These are phyloP conservation scores for Lachancea waltii DNA, from an alignment of 805 yeast genomes.

Conservation along the genomic window DNA sequence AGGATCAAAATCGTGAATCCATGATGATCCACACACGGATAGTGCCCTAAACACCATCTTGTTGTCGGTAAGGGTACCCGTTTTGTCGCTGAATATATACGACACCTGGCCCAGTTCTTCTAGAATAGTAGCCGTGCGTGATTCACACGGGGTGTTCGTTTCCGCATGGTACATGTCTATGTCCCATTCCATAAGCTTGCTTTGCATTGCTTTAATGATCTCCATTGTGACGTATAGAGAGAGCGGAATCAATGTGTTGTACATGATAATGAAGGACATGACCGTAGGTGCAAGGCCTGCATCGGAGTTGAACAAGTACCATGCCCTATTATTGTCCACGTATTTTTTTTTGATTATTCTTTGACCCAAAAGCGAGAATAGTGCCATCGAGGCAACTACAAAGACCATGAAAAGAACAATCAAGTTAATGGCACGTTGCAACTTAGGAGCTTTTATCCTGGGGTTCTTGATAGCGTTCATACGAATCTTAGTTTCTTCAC, in stretches of 20 bases:
- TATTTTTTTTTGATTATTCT: slow-evolving; percentile 41
- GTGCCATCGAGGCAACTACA: slow-evolving; percentile 66
- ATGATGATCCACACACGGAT: slow-evolving; percentile 80
- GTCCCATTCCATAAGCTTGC: slow-evolving; percentile 76
- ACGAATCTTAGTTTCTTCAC: slow-evolving; percentile 92
- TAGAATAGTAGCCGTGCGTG: slow-evolving; percentile 88
- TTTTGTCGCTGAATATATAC: slow-evolving; percentile 90
- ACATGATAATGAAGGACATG: slow-evolving; percentile 96
- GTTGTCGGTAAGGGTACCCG: slow-evolving; percentile 95
- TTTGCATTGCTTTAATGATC: slow-evolving; percentile 83
- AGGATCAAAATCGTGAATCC: slow-evolving; percentile 71
- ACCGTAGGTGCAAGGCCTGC: slow-evolving; percentile 84
- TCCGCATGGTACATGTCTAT: slow-evolving; percentile 88
- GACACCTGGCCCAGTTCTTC: slow-evolving; percentile 97
- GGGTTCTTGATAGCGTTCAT: slow-evolving; percentile 92
- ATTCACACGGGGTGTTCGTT: slow-evolving; percentile 86
- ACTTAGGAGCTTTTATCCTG: slow-evolving; percentile 85
- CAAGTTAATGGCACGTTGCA: slow-evolving; percentile 73
- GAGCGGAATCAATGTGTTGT: slow-evolving; percentile 89
- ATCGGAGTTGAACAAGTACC: slow-evolving; percentile 72
- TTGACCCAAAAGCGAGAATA: slow-evolving; percentile 79
- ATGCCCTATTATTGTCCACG: slow-evolving; percentile 39
- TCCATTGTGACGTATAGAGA: slow-evolving; percentile 96
- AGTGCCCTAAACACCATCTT: slow-evolving; percentile 87
- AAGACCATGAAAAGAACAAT: slow-evolving; percentile 85